Conservation (phyloP, 2,329 filamentous ascomycete genomes). For the Pseudocercospora cruenta region DNA sequence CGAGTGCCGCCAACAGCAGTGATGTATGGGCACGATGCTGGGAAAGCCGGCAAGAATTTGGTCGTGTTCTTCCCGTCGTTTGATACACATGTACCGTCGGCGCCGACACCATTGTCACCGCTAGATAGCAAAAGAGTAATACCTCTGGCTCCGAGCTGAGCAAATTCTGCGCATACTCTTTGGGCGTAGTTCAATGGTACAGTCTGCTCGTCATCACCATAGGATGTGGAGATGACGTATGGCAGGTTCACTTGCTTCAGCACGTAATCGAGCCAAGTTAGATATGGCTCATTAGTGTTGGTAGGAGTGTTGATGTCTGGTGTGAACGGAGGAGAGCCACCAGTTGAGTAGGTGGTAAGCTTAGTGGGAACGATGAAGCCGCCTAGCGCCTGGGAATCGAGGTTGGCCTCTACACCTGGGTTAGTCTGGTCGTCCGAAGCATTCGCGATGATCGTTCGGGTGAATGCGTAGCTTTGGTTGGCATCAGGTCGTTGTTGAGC, state of each 20-base stretch:
- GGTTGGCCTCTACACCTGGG: conserved; percentile 60
- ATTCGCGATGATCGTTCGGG: conserved; percentile 62
- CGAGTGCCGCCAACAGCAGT: conserved; percentile 50
- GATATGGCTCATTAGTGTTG: conserved; percentile 67
- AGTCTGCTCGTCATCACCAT: conserved; percentile 67
- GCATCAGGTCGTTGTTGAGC: conserved; percentile 19
- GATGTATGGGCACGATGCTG: conserved; percentile 52
- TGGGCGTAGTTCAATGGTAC: conserved; percentile 62
- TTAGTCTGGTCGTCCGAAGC: conserved; percentile 59
- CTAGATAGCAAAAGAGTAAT: conserved; percentile 64
- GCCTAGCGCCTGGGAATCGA: conserved; percentile 56
- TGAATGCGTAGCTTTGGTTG: conserved; percentile 23
- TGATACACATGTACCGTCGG: conserved; percentile 44
- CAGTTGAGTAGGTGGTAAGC: conserved; percentile 62
- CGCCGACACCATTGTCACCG: conserved; percentile 64
- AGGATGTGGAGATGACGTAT: conserved; percentile 65
- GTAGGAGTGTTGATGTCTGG: conserved; percentile 53
- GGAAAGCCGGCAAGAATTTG: conserved; percentile 51
- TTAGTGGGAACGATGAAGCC: conserved; percentile 47
- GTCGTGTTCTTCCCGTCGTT: conserved; percentile 51
- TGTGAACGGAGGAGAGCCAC: conserved; percentile 53
- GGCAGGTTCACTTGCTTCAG: conserved; percentile 60
- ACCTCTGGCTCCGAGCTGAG: conserved; percentile 67
- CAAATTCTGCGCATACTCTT: conserved; percentile 65
- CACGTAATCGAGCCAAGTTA: conserved; percentile 63